Percentiles rank a stretch among this genome's conserved stretches.
Conservation (phyloP, 306 rosid genomes). For the Quercus alba region DNA sequence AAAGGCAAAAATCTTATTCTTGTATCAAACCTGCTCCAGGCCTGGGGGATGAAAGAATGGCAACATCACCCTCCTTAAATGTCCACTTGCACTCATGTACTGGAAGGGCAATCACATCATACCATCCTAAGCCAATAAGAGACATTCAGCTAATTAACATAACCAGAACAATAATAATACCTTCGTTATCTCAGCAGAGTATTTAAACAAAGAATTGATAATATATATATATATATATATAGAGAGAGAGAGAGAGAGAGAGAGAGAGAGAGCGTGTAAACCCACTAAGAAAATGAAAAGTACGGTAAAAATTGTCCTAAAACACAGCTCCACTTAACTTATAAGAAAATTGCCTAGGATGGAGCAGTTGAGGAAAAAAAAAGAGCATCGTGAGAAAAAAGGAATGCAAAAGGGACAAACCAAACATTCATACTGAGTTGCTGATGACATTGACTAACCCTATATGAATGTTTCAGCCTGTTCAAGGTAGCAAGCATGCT, state of each 20-base stretch:
- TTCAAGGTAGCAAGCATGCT: not conserved
- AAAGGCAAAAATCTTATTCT: conserved; percentile 10
- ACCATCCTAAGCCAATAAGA: conserved; percentile 75
- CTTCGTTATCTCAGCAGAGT: not conserved
- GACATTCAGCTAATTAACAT: conserved; percentile 16
- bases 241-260: no score
- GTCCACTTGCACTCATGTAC: conserved; percentile 84
- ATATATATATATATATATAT: not conserved
- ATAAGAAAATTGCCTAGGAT: not conserved
- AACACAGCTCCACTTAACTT: not conserved
- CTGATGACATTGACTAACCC: not conserved
- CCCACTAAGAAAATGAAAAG: not conserved
- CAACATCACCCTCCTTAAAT: conserved; percentile 99
- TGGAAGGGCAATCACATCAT: conserved; percentile 91
- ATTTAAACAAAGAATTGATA: not conserved
- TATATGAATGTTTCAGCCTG: not conserved
- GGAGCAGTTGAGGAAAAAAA: not conserved
- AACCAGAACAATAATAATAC: not conserved
- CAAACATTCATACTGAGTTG: not conserved
- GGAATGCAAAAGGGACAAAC: not conserved
- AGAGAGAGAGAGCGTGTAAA: not conserved
- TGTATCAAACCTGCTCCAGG: conserved; percentile 84
- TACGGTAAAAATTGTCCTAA: not conserved
- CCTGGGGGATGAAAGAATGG: conserved; percentile 83
- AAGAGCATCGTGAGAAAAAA: not conserved